Base-by-base conservation (phyloP, 352 stramenopile species). In the Globisporangium sylvaticum region DNA sequence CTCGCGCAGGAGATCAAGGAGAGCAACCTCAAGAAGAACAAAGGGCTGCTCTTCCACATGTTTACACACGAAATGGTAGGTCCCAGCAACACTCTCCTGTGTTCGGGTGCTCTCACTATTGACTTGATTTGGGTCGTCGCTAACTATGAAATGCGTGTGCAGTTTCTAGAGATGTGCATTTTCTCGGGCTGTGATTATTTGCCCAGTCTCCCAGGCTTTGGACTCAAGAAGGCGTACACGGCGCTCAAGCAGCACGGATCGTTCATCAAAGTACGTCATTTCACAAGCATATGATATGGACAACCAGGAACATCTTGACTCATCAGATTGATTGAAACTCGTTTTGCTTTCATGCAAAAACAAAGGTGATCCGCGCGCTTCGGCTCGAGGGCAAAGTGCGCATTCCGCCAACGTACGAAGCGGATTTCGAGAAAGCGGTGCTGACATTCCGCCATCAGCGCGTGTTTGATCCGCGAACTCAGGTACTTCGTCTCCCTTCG, bases 151-250 rank as follows among this genome's bases (percentile, higher is more conserved):
- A 22, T 48, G 27, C 6, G 53, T 24, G n/a, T 60, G 9, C 32
- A 95, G 87, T 93, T 95, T 67, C 69, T 95, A 2, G 84, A 95
- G 42, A 95, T 97, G 90, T 97, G 91, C 67, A 95, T 97, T 39
- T 85, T 97, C 65, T 94, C 87, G 22, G 91, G 91, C 2, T 97
- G 91, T 72, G 91, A 97, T 68, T 97, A 97, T 55, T 67, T 96
- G 3, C 57, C 84, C 20, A 93, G 81, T 48, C 81, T 97, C 27
- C 72, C 84, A 44, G 86, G 89, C 1, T 82, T 97, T 64, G 91
- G 91, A 0, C 69, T 97, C 32, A 94, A 94, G 64, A 93, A 86
- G 60, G 80, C 87, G 22, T 89, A 95, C 67, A 65, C 61, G 7
- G 72, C 87, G 12, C 74, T 95, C 22, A 91, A 91, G 52, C 82